phyloP scores from a whole-genome alignment of 768 basidiomycete genomes.

The Suillus decipiens region DNA sequence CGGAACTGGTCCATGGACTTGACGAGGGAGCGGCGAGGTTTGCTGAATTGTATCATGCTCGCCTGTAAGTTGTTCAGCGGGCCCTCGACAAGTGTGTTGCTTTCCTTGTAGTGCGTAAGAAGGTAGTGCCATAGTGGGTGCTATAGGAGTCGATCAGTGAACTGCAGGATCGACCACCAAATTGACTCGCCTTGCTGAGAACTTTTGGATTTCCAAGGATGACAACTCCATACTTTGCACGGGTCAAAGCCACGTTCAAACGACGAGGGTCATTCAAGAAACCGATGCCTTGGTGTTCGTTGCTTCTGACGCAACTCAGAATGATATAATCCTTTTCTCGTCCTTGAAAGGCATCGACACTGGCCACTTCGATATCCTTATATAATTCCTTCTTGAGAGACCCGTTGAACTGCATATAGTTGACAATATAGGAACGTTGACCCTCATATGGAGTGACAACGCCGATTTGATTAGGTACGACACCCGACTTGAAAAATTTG shows the following conservation, averaged over 20 bases:
- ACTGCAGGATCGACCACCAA: constrained; percentile 7
- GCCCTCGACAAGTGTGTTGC: constrained; percentile 90
- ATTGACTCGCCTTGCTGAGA: constrained; percentile 82
- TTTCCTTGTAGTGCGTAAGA: constrained; percentile 98
- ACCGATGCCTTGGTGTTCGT: constrained; percentile 99
- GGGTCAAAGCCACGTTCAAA: constrained; percentile 93
- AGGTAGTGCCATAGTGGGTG: constrained; percentile 99
- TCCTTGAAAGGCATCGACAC: constrained; percentile 99
- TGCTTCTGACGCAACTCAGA: constrained; percentile 94
- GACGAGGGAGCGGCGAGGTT: constrained; percentile 84
- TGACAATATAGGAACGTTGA: constrained; percentile 96
- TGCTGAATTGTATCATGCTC: constrained; percentile 99
- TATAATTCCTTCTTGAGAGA: constrained; percentile 98
- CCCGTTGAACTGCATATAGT: constrained; percentile 99
- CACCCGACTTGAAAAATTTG: constrained; percentile 99
- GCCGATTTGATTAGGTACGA: constrained; percentile 93
- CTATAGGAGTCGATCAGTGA: constrained; percentile 43
- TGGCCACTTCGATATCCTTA: constrained; percentile 99
- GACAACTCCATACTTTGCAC: constrained; percentile 97
- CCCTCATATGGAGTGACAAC: constrained; percentile 99
- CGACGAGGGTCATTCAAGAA: constrained; percentile 98
- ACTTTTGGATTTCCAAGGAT: constrained; percentile 99
- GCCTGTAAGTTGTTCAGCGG: constrained; percentile 94
- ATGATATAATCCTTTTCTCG: constrained; percentile 99
- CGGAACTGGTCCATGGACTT: constrained; percentile 94